phyloP scores from a whole-genome alignment of 345 rosid species.

The Linum trigynum region DNA sequence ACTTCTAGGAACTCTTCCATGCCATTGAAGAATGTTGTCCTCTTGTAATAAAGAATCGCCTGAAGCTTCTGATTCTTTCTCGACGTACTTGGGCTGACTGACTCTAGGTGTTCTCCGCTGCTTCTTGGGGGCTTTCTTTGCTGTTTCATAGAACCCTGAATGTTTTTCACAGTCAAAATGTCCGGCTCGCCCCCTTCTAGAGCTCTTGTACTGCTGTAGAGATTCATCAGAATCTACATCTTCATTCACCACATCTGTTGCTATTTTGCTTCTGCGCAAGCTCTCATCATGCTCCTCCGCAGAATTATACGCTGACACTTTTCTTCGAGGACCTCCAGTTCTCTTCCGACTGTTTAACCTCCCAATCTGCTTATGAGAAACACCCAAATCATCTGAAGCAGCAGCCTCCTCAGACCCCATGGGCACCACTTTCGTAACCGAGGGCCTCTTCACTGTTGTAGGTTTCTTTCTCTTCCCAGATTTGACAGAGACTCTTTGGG shows the following conservation, averaged over 20 bases:
- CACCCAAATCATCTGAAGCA: slow-evolving; percentile 49
- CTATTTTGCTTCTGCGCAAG: slow-evolving; percentile 18
- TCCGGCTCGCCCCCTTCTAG: slow-evolving; percentile 21
- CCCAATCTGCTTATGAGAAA: slow-evolving; percentile 31
- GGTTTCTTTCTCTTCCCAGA: slow-evolving; percentile 57
- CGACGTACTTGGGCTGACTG: slow-evolving; percentile 14
- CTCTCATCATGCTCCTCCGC: slow-evolving; percentile 25
- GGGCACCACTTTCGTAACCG: slow-evolving; percentile 39
- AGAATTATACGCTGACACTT: slow-evolving; percentile 27
- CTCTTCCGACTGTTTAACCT: slow-evolving; percentile 32
- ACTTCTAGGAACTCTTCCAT: slow-evolving; percentile 21
- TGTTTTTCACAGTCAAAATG: slow-evolving; percentile 24
- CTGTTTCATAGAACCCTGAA: slow-evolving; percentile 12
- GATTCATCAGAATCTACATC: slow-evolving; percentile 36
- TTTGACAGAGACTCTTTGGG: slow-evolving; percentile 33
- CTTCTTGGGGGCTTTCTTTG: slow-evolving; percentile 3
- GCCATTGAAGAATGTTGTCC: slow-evolving; percentile 14
- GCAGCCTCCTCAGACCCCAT: slow-evolving; percentile 33
- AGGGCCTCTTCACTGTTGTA: slow-evolving; percentile 21
- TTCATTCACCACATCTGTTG: slow-evolving; percentile 28
- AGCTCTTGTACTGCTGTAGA: slow-evolving; percentile 22
- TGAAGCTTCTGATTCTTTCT: slow-evolving; percentile 20
- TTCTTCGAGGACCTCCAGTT: slow-evolving; percentile 31
- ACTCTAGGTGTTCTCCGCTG: slow-evolving; percentile 20
- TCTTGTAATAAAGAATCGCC: slow-evolving; percentile 17